Base-by-base conservation (phyloP, 805 yeast genomes). In the Debaryomyces maramus region DNA sequence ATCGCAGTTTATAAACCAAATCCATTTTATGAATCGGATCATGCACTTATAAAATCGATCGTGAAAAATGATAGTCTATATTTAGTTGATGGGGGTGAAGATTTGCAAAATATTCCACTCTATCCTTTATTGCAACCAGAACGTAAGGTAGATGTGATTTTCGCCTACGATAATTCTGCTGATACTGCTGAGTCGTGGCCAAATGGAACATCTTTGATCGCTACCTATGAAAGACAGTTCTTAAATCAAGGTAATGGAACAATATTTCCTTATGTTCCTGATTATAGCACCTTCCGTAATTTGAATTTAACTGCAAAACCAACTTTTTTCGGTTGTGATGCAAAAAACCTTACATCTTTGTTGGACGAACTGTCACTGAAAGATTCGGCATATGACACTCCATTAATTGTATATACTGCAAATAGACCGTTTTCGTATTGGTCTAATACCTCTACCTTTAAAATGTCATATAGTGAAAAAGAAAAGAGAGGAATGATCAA, bases 181-280 rank as follows among this genome's bases (percentile, higher is more conserved):
- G 71, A 65, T 36, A 55, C 61, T 7, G 43, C 53, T 14, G 40
- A 47, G 17, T 35, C 38, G 23, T 68, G 73, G 73, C 73, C 74
- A 23, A 57, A 63, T 47, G 72, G 74, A 3, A 46, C 60, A 6
- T 58, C 71, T 1, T 40, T 67, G 34, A 49, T 61, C 10, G 49
- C 47, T 13, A 61, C 73, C 5, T 67, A 48, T 46, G 54, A 60
- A 33, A 43, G 73, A 40, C 72, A 67, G 46, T 66, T 65, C 43
- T 44, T 52, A 11, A 29, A 38, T 1, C 74, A 75, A 48, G 83
- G 82, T 20, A 70, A 74, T 46, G 77, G 78, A 36, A 76, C 85
- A 19, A 68, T 83, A 2, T 85, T 85, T 73, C 95, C 96, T 7
- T 78, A 84, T 50, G 90, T 88, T 39, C 96, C 96, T 9, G 90